These are phyloP conservation scores for Boletus chippewaensis DNA, from an alignment of 1,284 basidiomycete species.

Conservation along the genomic window DNA sequence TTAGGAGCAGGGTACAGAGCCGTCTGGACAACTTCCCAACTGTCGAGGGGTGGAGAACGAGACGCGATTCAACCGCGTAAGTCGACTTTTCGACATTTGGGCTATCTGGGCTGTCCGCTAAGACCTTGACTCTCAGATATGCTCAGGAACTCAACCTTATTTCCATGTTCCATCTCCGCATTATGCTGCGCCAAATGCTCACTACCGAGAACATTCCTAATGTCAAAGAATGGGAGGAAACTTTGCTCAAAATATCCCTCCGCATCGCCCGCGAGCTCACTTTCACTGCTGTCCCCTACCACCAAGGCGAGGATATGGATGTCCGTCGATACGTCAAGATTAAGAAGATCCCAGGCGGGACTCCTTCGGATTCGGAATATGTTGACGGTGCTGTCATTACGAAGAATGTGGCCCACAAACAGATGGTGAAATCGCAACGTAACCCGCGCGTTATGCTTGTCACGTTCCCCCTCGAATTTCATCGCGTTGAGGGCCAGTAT, in stretches of 20 bases:
- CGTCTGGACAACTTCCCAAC: conserved; percentile 51
- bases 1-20: conserved; percentile 75
- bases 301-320: conserved; percentile 89
- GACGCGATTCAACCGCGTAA: conserved; percentile 78
- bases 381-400: conserved; percentile 97
- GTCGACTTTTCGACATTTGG: conserved; percentile 26
- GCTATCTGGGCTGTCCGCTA: neutral
- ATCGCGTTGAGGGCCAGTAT: conserved; percentile 90
- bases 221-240: conserved; percentile 79
- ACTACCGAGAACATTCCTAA: conserved; percentile 71
- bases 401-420: conserved; percentile 96
- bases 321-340: conserved; percentile 95
- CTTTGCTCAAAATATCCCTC: conserved; percentile 72
- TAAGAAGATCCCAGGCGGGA: conserved; percentile 96
- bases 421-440: conserved; percentile 63
- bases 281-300: conserved; percentile 66
- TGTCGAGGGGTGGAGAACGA: conserved; percentile 71
- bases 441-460: conserved; percentile 94
- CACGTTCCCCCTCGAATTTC: conserved; percentile 93
- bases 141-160: conserved; percentile 77
- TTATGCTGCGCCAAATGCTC: conserved; percentile 88
- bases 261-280: conserved; percentile 72
- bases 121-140: conserved; percentile 42
- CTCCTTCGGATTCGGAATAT: conserved; percentile 90
- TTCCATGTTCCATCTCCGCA: conserved; percentile 81